phyloP scores from a whole-genome alignment of 805 yeast genomes.

The Candida wancherniae region DNA sequence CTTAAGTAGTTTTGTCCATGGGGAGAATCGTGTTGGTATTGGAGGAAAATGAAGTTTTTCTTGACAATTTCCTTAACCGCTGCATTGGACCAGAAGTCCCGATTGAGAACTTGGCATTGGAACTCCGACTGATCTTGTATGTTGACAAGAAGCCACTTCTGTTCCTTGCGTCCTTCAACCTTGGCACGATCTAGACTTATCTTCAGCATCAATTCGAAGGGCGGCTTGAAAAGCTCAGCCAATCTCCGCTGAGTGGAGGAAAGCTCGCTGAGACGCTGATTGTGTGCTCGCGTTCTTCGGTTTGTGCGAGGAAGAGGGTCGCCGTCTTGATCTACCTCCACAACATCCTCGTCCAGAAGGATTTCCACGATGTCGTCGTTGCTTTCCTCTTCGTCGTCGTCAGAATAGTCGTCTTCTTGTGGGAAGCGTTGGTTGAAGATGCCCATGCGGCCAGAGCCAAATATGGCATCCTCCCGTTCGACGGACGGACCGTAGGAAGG shows the following conservation, averaged over 20 bases:
- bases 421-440: slow-evolving; percentile 57
- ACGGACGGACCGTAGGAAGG: slow-evolving; percentile 10
- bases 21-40: slow-evolving; percentile 73
- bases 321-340: slow-evolving; percentile 28
- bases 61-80: slow-evolving; percentile 60
- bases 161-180: slow-evolving; percentile 51
- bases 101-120: slow-evolving; percentile 80
- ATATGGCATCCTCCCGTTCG: slow-evolving; percentile 37
- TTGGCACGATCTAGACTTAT: slow-evolving; percentile 72
- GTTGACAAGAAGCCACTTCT: slow-evolving; percentile 83
- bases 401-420: slow-evolving; percentile 29
- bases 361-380: slow-evolving; percentile 25
- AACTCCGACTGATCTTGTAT: slow-evolving; percentile 84
- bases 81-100: slow-evolving; percentile 85
- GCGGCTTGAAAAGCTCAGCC: slow-evolving; percentile 86
- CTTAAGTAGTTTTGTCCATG: slow-evolving; percentile 68
- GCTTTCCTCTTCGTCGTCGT: slow-evolving; percentile 20
- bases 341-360: slow-evolving; percentile 30
- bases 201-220: slow-evolving; percentile 79
- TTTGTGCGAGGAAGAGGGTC: slow-evolving; percentile 16
- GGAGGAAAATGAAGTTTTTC: slow-evolving; percentile 75
- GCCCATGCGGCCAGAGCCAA: slow-evolving; percentile 45
- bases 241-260: slow-evolving; percentile 58
- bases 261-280: slow-evolving; percentile 28
- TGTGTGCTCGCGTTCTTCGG: slow-evolving; percentile 9